Evolutionary conservation across 1,284 basidiomycete genomes (phyloP), one percentile per base, ranked within the genome.

Genomic region (Entoloma clypeatum): DNA sequence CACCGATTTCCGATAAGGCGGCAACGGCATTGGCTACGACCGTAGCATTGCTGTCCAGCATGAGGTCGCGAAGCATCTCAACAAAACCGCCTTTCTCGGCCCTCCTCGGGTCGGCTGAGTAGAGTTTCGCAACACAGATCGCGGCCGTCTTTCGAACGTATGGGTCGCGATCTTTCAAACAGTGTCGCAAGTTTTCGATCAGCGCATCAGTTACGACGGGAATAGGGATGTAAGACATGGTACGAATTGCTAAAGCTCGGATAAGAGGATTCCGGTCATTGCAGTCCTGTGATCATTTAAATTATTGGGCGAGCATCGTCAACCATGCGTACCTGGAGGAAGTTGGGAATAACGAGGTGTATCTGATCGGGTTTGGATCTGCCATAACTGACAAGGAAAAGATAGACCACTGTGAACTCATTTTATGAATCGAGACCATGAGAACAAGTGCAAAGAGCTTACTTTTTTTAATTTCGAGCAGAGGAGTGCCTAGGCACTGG

Each of bases 391-490:
- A 94, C 82, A 43, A 96, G 77, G 66, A 90, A 96, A 29, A 93
- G 77, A 65, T 93, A 93, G 32, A 92, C 88, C 88, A 92, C 92
- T 95, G 55, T 7, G 31, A n/a, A 36, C 24, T 24, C 28, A 34
- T 30, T 11, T 42, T 36, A 29, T 32, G 22, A 41, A 32, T 17
- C 28, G 6, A 30, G 29, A 30, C 21, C 1, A 6, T 25, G 41
- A 38, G 39, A 30, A 17, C 28, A 36, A 28, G 31, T 23, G 11
- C 11, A 31, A 33, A 17, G 11, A 14, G 61, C 81, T 62, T 57
- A 93, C 95, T 98, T 77, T 99, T 99, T 77, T 99, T 99, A 63
- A 99, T 95, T 65, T 99, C 96, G 26, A 99, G 74, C 6, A 94
- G 68, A 24, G 91, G 89, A 6, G 89, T 91, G 29, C 86, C 85